Evolutionary conservation across 495 filamentous ascomycete species (phyloP).

Genomic region (Ascobolus immersus): DNA sequence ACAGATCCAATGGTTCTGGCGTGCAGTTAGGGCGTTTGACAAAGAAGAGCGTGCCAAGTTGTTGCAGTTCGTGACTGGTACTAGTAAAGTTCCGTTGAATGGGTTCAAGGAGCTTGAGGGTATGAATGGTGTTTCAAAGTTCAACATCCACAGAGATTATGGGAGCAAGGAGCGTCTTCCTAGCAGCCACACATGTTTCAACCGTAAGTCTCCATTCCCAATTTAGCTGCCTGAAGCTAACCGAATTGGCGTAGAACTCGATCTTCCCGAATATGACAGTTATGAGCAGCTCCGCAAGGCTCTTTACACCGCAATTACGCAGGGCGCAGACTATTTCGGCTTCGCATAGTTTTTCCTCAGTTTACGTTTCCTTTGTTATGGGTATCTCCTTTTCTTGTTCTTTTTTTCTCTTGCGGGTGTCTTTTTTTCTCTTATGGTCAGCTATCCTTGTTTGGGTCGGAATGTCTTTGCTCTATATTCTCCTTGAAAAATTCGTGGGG

Average conservation of each 20-base stretch:
- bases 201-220: slow-evolving; percentile 44
- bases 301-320: slow-evolving; percentile 78
- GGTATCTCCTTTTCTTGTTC: neutral
- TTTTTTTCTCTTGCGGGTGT: neutral
- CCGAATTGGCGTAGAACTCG: slow-evolving; percentile 46
- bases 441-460: too few relatives aligned
- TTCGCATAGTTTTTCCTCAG: slow-evolving; percentile 40
- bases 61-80: slow-evolving; percentile 94
- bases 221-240: slow-evolving; percentile 14
- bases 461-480: too few relatives aligned
- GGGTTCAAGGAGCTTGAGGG: slow-evolving; percentile 98
- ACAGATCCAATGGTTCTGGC: slow-evolving; percentile 99
- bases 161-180: slow-evolving; percentile 92
- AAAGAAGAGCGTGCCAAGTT: slow-evolving; percentile 97
- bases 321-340: slow-evolving; percentile 91
- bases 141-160: slow-evolving; percentile 98
- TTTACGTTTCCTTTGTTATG: slow-evolving; percentile 1
- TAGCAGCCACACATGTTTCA: slow-evolving; percentile 96
- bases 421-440: slow-evolving; percentile 1
- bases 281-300: slow-evolving; percentile 76
- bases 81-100: slow-evolving; percentile 93
- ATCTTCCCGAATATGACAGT: slow-evolving; percentile 93
- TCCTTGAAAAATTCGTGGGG: too few relatives aligned
- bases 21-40: slow-evolving; percentile 89
- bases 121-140: slow-evolving; percentile 94